phyloP scores from a whole-genome alignment of 139 green algal genomes.

The Haematococcus sp. region DNA sequence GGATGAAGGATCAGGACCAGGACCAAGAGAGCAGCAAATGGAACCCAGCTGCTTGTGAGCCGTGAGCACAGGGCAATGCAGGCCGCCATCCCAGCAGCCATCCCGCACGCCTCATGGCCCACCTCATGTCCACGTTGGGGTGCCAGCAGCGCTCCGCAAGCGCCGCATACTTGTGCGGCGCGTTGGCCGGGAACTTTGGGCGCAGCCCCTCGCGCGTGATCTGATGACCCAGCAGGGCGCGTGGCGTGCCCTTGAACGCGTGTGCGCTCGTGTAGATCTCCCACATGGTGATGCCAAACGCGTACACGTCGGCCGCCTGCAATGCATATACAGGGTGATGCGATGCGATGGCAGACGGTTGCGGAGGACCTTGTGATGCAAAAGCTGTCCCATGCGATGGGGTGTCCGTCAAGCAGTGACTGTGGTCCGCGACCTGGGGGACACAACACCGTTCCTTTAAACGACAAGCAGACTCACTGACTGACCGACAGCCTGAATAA shows the following conservation, averaged over 20 bases:
- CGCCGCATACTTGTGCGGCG: conserved; percentile 13
- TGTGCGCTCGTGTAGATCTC: not conserved
- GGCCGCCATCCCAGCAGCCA: not conserved
- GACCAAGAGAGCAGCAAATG: not conserved
- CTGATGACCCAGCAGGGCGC: conserved; percentile 40
- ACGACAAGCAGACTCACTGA: too few species aligned
- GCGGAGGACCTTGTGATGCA: too few species aligned
- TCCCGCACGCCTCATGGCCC: not conserved
- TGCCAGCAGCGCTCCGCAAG: conserved; percentile 42
- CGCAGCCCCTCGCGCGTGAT: conserved; percentile 29
- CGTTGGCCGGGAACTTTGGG: conserved; percentile 24
- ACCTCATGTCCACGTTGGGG: not conserved
- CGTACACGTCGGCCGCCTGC: conserved; percentile 49
- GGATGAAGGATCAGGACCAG: not conserved
- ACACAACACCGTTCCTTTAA: too few species aligned
- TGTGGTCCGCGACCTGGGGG: too few species aligned
- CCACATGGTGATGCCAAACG: conserved; percentile 26
- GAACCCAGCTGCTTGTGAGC: not conserved
- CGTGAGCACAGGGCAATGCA: not conserved
- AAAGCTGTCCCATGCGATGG: too few species aligned
- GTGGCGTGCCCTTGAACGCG: conserved; percentile 4
- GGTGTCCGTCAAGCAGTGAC: too few species aligned
- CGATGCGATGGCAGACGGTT: too few species aligned
- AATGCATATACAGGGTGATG: too few species aligned
- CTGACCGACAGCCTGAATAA: too few species aligned